Evolutionary conservation across 176 grass and related monocot genomes (phyloP), one percentile per base, ranked within the genome.

Genomic region (Raddia distichophylla): DNA sequence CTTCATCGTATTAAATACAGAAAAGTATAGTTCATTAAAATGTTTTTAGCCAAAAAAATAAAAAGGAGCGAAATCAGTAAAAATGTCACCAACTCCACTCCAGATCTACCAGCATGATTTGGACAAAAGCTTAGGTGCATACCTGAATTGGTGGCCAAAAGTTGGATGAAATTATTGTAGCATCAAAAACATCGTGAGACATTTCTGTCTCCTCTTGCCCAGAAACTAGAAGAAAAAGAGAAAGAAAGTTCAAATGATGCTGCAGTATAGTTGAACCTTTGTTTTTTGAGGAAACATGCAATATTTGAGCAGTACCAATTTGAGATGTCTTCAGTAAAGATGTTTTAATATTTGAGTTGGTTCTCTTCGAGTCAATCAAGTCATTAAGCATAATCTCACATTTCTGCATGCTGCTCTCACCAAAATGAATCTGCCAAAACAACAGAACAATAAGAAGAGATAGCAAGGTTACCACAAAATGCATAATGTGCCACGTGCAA

Each of bases 311-410:
- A 40, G 13, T 90, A 84, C 60, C 77, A 85, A 74, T 74, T 80
- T 88, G 73, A 76, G 32, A 48, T 70, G 77, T 69, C 69, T 86
- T 80, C 18, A 73, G 34, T 69, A 94, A 67, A 75, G 92, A 92
- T 91, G 95, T 93, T 91, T 94, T 98, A 70, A 98, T 98, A 86
- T 98, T 98, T 60, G 90, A 77, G 86, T 98, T 98, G 75, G 90
- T 98, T 83, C 95, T 93, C 86, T 98, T 98, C 33, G 92, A 98
- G 84, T 91, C 95, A 80, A 98, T 98, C 88, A 98, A 76, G 62
- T 98, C 95, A 89, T 94, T 98, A 55, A 98, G 89, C 95, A 98
- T 98, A 89, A 98, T 98, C 87, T 98, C 95, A 88, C 95, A 98
- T 75, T 98, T 98, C 86, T 94, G 95, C 92, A 98, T 98, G 75